These are phyloP conservation scores for Didymella keratinophila DNA, from an alignment of 2,329 filamentous ascomycete genomes.

Conservation along the genomic window DNA sequence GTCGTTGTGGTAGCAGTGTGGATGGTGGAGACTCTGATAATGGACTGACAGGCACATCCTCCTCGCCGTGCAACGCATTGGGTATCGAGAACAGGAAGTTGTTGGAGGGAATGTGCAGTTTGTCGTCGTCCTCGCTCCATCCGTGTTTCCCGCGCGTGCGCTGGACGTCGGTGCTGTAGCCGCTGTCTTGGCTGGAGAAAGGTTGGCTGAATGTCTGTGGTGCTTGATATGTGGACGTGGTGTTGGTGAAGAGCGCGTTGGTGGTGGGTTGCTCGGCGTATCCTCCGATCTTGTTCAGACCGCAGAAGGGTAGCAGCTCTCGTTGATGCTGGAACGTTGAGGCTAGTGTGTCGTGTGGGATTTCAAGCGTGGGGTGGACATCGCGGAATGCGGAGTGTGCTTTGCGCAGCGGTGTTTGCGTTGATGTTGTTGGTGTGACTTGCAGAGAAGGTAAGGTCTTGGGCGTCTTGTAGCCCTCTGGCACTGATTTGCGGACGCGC, in stretches of 20 bases:
- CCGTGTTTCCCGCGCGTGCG: conserved; percentile 52
- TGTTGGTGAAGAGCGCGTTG: not conserved
- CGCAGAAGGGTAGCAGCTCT: conserved; percentile 82
- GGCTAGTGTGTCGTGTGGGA: conserved; percentile 17
- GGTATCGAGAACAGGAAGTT: conserved; percentile 41
- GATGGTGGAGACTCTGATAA: conserved; percentile 40
- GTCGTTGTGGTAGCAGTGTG: conserved; percentile 28
- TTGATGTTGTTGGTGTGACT: conserved; percentile 29
- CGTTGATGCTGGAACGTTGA: conserved; percentile 49
- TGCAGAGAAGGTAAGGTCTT: conserved; percentile 45
- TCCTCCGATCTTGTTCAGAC: conserved; percentile 77
- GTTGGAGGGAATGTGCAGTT: conserved; percentile 13
- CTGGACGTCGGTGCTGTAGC: conserved; percentile 37
- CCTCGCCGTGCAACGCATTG: conserved; percentile 31
- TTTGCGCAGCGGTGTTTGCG: conserved; percentile 12
- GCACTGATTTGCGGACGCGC: conserved; percentile 90
- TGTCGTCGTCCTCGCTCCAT: conserved; percentile 51
- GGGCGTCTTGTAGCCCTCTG: conserved; percentile 91
- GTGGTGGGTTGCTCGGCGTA: conserved; percentile 66
- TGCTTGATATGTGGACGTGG: conserved; percentile 34
- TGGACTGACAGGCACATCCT: conserved; percentile 49
- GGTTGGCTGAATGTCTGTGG: conserved; percentile 47
- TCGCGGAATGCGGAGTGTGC: conserved; percentile 10
- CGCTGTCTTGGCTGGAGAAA: conserved; percentile 44
- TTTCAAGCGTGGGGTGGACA: conserved; percentile 23